A percentile compares a stretch with the other conserved stretches of the same genome.
Evolutionary conservation across 352 stramenopile species (phyloP).

Genomic region (Phytophthora rubi): DNA sequence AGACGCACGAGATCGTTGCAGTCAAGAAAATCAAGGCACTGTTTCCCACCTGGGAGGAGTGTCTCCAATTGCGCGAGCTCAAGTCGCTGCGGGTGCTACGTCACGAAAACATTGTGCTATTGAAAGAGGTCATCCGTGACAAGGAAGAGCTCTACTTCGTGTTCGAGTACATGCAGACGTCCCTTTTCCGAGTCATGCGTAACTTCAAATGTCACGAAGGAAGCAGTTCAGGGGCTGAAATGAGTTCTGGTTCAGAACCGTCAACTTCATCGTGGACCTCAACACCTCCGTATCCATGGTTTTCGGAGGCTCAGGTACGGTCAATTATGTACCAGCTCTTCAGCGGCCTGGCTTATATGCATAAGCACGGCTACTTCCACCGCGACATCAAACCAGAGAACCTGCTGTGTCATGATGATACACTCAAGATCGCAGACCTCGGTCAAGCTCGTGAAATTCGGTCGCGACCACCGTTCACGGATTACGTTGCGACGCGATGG

Average conservation of each 20-base stretch:
- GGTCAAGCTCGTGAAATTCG: constrained; percentile 79
- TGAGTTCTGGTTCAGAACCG: constrained; percentile 12
- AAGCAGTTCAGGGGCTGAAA: constrained; percentile 43
- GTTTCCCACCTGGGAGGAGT: constrained; percentile 85
- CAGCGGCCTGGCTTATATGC: constrained; percentile 75
- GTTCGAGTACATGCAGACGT: constrained; percentile 90
- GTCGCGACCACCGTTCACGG: constrained; percentile 68
- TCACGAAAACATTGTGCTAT: constrained; percentile 85
- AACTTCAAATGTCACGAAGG: constrained; percentile 34
- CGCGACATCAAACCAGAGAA: constrained; percentile 87
- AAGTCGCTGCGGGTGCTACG: constrained; percentile 76
- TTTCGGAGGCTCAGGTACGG: constrained; percentile 71
- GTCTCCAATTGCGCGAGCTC: constrained; percentile 82
- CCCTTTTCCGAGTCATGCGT: constrained; percentile 78
- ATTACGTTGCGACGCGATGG: constrained; percentile 83
- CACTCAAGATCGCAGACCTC: constrained; percentile 79
- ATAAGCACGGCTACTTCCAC: constrained; percentile 88
- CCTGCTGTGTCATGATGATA: constrained; percentile 64
- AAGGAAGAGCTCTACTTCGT: constrained; percentile 90
- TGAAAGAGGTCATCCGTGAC: constrained; percentile 88
- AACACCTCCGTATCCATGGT: constrained; percentile 38
- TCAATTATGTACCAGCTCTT: constrained; percentile 86
- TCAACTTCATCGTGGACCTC: constrained; percentile 14
- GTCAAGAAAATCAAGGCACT: constrained; percentile 89
- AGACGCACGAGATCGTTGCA: constrained; percentile 90